phyloP scores from a whole-genome alignment of 176 grass and related monocot species.

The Cenchrus americanus region DNA sequence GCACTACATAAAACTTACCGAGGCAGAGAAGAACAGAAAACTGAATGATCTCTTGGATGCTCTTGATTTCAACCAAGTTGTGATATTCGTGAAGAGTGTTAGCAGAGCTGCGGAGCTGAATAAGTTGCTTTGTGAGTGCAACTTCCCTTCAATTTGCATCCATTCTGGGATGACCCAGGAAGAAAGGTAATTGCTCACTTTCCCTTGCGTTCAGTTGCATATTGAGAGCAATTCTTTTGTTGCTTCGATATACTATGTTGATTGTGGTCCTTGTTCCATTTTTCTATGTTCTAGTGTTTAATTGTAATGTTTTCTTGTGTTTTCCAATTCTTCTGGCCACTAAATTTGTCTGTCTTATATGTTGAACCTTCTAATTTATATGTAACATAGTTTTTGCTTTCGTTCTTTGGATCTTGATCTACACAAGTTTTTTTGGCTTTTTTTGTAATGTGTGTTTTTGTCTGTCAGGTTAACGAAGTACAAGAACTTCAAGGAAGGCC shows the following conservation, averaged over 20 bases:
- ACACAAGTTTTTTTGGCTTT: not conserved
- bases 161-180: conserved; percentile 99
- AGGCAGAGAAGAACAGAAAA: conserved; percentile 96
- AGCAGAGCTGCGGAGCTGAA: conserved; percentile 90
- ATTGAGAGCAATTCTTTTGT: not conserved
- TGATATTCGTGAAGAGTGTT: conserved; percentile 98
- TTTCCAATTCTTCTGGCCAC: too few relatives aligned
- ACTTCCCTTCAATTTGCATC: conserved; percentile 96
- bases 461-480: conserved; percentile 77
- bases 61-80: conserved; percentile 97
- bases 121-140: conserved; percentile 96
- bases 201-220: not conserved
- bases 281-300: not conserved
- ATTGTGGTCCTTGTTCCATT: not conserved
- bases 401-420: not conserved
- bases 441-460: not conserved
- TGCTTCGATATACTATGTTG: not conserved
- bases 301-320: not conserved
- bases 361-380: not conserved
- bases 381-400: not conserved
- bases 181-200: conserved; percentile 59
- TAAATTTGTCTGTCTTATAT: too few relatives aligned
- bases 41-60: conserved; percentile 98
- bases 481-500: conserved; percentile 99
- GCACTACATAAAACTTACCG: conserved; percentile 96